Conservation (phyloP, 768 basidiomycete genomes). For the Agrocybe chaxingu region DNA sequence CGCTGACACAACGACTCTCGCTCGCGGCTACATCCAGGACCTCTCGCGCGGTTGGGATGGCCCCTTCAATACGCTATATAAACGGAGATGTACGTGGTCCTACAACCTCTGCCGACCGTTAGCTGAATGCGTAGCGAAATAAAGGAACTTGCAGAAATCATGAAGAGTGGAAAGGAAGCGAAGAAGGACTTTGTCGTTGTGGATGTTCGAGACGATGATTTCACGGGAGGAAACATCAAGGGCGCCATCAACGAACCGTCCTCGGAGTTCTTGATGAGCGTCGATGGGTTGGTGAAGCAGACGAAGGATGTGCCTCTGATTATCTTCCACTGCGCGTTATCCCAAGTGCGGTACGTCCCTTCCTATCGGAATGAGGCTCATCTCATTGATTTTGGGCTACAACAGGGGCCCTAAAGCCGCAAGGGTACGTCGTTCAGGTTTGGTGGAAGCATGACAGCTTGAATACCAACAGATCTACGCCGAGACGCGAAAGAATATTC, state of each 20-base stretch:
- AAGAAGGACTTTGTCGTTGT: slow-evolving; percentile 71
- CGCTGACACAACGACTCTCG: too few species aligned
- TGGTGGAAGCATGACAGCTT: not conserved
- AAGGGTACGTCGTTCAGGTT: slow-evolving; percentile 39
- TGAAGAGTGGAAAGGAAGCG: slow-evolving; percentile 57
- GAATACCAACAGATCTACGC: slow-evolving; percentile 54
- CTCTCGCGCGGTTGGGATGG: slow-evolving; percentile 4
- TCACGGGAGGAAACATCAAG: slow-evolving; percentile 74
- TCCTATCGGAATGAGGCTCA: not conserved
- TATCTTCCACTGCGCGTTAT: slow-evolving; percentile 78
- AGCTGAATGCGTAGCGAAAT: slow-evolving; percentile 1
- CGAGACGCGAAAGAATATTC: slow-evolving; percentile 50
- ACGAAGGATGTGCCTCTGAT: slow-evolving; percentile 61
- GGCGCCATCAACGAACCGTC: slow-evolving; percentile 64
- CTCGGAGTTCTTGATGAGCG: slow-evolving; percentile 47
- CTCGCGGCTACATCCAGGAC: too few species aligned
- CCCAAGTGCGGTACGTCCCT: slow-evolving; percentile 66
- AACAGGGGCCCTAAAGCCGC: slow-evolving; percentile 77
- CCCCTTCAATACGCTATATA: slow-evolving; percentile 19
- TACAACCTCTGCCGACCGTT: not conserved
- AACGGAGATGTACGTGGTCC: slow-evolving; percentile 18
- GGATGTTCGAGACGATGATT: slow-evolving; percentile 86
- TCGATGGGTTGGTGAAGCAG: slow-evolving; percentile 56
- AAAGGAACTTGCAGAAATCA: slow-evolving; percentile 67
- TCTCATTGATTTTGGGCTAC: slow-evolving; percentile 4